Conservation (phyloP, 345 rosid genomes). For the Melaleuca alternifolia region DNA sequence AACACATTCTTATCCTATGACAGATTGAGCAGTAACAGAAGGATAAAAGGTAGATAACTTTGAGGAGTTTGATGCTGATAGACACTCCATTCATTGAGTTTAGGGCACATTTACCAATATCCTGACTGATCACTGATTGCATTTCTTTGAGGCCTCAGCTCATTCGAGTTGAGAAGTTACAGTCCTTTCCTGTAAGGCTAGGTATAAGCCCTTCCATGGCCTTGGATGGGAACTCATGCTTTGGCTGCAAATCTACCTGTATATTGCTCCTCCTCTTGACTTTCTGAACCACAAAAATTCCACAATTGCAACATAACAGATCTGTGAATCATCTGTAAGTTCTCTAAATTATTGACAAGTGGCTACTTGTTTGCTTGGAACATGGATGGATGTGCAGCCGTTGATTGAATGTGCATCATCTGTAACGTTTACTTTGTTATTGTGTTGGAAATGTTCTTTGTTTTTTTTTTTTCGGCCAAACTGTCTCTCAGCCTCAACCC, state of each 20-base stretch:
- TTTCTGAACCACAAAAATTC: not conserved
- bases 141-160: not conserved
- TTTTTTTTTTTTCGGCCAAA: not conserved
- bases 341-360: not conserved
- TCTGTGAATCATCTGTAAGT: not conserved
- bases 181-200: not conserved
- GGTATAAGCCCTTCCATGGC: not conserved
- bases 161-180: not conserved
- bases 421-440: not conserved
- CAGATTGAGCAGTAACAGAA: not conserved
- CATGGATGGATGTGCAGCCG: not conserved
- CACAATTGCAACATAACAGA: not conserved
- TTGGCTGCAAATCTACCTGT: not conserved
- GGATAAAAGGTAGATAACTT: not conserved
- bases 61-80: not conserved
- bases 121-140: not conserved
- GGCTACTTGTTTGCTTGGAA: not conserved
- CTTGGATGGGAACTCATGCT: not conserved
- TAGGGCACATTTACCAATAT: not conserved
- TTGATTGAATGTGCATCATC: not conserved
- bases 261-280: not conserved
- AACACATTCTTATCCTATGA: not conserved
- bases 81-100: not conserved
- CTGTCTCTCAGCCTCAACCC: not conserved
- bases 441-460: not conserved